Percentiles rank a stretch among this genome's conserved stretches.
Evolutionary conservation across 1,284 basidiomycete genomes (phyloP).

Genomic region (Meripilus lineatus): DNA sequence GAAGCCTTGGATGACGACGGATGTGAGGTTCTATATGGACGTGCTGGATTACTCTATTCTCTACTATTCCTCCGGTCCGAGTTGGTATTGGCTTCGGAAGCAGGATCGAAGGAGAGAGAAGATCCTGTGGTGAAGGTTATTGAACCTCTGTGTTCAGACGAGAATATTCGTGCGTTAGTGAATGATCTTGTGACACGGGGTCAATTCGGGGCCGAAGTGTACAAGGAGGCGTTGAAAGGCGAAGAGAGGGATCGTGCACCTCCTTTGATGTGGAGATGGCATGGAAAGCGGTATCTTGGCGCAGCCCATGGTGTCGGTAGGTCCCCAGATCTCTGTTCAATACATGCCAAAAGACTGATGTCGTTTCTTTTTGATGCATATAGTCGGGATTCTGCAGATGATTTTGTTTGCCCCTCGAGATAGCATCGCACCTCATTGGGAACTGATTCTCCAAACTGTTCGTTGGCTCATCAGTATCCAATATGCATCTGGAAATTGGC

Average conservation of each 20-base stretch:
- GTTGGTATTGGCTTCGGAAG: constrained; percentile 4
- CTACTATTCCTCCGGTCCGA: constrained; percentile 37
- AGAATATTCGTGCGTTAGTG: constrained; percentile 28
- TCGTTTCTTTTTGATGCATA: not conserved
- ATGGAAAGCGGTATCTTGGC: constrained; percentile 48
- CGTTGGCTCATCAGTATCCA: constrained; percentile 44
- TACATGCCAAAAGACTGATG: not conserved
- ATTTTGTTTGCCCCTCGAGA: constrained; percentile 37
- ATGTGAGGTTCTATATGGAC: constrained; percentile 53
- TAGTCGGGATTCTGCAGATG: constrained; percentile 49
- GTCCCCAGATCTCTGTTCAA: constrained; percentile 16
- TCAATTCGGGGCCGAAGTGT: constrained; percentile 33
- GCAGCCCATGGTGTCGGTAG: constrained; percentile 51
- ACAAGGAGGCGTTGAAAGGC: constrained; percentile 21
- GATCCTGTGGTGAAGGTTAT: constrained; percentile 12
- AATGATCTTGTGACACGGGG: constrained; percentile 44
- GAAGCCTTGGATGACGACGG: constrained; percentile 30
- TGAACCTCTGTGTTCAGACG: constrained; percentile 16
- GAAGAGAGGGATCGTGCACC: constrained; percentile 19
- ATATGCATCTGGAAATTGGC: constrained; percentile 46
- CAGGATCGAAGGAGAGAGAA: constrained; percentile 3
- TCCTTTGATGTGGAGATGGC: constrained; percentile 55
- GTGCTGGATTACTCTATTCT: constrained; percentile 50
- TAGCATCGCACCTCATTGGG: constrained; percentile 33
- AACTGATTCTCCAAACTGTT: constrained; percentile 36